Conservation (phyloP, 129 eudicot species). For the Rutidosis leptorrhynchoides region DNA sequence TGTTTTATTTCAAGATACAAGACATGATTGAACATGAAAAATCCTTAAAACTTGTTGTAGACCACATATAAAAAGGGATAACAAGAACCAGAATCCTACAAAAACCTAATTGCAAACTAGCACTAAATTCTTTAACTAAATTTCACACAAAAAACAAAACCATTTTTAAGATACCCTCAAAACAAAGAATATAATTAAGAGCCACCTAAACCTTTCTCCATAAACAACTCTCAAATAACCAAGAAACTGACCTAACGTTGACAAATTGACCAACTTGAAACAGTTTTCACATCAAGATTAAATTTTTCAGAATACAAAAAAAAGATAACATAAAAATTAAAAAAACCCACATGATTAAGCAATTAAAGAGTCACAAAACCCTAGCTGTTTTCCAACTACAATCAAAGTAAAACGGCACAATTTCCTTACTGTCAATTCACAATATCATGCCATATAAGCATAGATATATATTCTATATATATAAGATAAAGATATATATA, state of each 20-base stretch:
- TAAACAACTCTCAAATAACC: conserved; percentile 6
- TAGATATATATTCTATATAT: conserved; percentile 1
- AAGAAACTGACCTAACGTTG: conserved; percentile 13
- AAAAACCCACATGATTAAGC: conserved; percentile 3
- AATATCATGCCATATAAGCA: conserved; percentile 7
- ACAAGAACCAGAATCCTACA: conserved; percentile 22
- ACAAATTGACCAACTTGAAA: conserved; percentile 3
- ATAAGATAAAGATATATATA: neutral
- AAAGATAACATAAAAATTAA: conserved; percentile 11
- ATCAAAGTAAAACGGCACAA: conserved; percentile 6
- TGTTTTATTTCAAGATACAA: neutral
- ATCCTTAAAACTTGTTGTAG: neutral
- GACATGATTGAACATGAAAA: conserved; percentile 7
- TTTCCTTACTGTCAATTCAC: conserved; percentile 18
- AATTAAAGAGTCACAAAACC: conserved; percentile 15
- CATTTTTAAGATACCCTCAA: conserved; percentile 21
- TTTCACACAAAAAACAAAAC: conserved; percentile 28
- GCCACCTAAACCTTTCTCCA: neutral
- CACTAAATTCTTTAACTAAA: conserved; percentile 26
- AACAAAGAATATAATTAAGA: conserved; percentile 4
- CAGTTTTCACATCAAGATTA: conserved; percentile 16
- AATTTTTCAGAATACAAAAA: conserved; percentile 4
- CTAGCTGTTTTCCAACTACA: neutral
- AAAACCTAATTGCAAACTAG: conserved; percentile 31
- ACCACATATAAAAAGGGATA: conserved; percentile 10